Conservation (phyloP, 768 basidiomycete genomes). For the Royoungia palumana region DNA sequence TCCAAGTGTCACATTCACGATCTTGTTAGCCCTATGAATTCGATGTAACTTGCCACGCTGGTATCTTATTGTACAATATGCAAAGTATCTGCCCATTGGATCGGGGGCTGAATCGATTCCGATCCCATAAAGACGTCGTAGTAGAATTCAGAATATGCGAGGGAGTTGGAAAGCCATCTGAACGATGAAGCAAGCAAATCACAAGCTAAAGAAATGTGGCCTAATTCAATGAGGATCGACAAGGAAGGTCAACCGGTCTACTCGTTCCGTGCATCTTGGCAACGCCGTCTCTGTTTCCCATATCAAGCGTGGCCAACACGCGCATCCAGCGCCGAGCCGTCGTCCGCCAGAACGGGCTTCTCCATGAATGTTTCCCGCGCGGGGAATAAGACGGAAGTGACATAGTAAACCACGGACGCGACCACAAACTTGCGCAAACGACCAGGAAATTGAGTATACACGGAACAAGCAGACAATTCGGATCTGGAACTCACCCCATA, state of each 20-base stretch:
- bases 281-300: neutral
- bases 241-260: neutral
- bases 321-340: conserved; percentile 7
- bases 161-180: too few species aligned
- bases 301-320: neutral
- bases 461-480: neutral
- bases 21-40: too few species aligned
- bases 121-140: too few species aligned
- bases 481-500: conserved; percentile 54
- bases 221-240: conserved; percentile 6
- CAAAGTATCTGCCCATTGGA: too few species aligned
- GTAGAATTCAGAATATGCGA: too few species aligned
- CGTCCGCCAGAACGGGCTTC: conserved; percentile 23
- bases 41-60: too few species aligned
- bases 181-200: neutral
- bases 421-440: conserved; percentile 18
- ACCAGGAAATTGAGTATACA: neutral
- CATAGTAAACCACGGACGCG: conserved; percentile 25
- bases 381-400: conserved; percentile 24
- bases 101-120: too few species aligned
- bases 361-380: conserved; percentile 27
- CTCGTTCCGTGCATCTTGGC: conserved; percentile 3
- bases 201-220: neutral
- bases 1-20: too few species aligned
- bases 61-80: too few species aligned